Percentiles rank a stretch among this genome's conserved stretches.
Evolutionary conservation across 129 eudicot species (phyloP).

Genomic region (Smallanthus sonchifolius): DNA sequence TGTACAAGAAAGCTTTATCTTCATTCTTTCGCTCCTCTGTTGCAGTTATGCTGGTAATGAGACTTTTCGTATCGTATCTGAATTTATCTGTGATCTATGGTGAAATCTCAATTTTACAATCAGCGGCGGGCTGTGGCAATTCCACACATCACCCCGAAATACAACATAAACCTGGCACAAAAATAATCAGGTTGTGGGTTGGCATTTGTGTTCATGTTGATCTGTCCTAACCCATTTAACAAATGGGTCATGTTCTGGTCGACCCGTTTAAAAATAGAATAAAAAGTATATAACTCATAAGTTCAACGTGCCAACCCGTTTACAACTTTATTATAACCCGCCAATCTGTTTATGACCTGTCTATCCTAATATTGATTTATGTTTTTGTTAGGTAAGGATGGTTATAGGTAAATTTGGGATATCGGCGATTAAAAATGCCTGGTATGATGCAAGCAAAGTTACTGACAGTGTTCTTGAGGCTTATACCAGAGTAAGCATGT

Average conservation of each 20-base stretch:
- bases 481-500: conserved; percentile 72
- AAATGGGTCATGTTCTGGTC: neutral
- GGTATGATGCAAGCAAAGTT: conserved; percentile 83
- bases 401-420: conserved; percentile 70
- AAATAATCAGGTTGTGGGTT: neutral
- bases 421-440: conserved; percentile 57
- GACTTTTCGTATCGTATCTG: neutral
- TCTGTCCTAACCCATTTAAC: neutral
- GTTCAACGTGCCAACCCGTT: neutral
- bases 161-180: neutral
- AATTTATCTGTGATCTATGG: neutral
- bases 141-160: neutral
- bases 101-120: neutral
- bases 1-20: conserved; percentile 66
- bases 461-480: conserved; percentile 69
- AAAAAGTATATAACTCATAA: neutral
- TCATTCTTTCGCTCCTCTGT: conserved; percentile 71
- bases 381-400: conserved; percentile 59
- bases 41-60: conserved; percentile 69
- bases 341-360: neutral
- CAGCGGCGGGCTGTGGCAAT: neutral
- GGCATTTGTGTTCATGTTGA: neutral
- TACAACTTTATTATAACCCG: neutral
- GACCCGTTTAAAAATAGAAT: neutral
- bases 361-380: neutral